Base-by-base conservation (phyloP, 2,329 filamentous ascomycete species). In the Epichloe gansuensis region DNA sequence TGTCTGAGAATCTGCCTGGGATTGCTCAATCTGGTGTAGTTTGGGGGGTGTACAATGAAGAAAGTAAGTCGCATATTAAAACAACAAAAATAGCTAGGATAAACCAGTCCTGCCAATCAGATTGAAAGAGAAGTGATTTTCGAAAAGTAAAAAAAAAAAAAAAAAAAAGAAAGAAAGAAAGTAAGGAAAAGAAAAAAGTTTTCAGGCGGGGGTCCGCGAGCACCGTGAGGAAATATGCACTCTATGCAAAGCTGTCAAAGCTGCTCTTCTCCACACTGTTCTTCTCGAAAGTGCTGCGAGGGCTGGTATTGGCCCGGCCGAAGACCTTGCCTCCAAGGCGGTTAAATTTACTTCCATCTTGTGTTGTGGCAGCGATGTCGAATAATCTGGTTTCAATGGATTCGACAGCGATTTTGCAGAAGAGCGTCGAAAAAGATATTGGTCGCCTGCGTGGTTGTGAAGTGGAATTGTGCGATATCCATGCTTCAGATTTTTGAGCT, bases 401-500 rank as follows among this genome's bases (percentile, higher is more conserved):
- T 41, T 78, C 75, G 34, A 80, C 86, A 59, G 83, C 83, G 70
- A 97, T 87, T 62, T 84, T 85, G 72, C 91, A 95, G 68, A 97
- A 95, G 15, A 98, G 75, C 11, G 90, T 94, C 2, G 93, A 95
- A 70, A 96, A 44, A 96, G 77, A 66, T 94, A 97, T 61, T 91
- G 88, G 61, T 96, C 91, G 55, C 91, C 93, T 57, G 89, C 87
- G 52, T 82, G 79, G 69, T 97, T 91, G 67, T 89, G 86, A 15
- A 98, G 76, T 11, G 91, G 93, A 51, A 97, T 75, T 55, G 95
- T 94, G 56, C 91, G 89, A 68, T 93, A 97, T 31, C 93, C 93
- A 68, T 93, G 84, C 65, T 91, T 89, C 43, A 97, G 78, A 64
- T 85, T 94, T 71, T 78, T 84, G 50, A 97, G 82, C 71, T 97